Percentiles rank a stretch among this genome's conserved stretches.
These are phyloP conservation scores for Sporothrix curviconia DNA, from an alignment of 2,329 filamentous ascomycete genomes.

Conservation along the genomic window DNA sequence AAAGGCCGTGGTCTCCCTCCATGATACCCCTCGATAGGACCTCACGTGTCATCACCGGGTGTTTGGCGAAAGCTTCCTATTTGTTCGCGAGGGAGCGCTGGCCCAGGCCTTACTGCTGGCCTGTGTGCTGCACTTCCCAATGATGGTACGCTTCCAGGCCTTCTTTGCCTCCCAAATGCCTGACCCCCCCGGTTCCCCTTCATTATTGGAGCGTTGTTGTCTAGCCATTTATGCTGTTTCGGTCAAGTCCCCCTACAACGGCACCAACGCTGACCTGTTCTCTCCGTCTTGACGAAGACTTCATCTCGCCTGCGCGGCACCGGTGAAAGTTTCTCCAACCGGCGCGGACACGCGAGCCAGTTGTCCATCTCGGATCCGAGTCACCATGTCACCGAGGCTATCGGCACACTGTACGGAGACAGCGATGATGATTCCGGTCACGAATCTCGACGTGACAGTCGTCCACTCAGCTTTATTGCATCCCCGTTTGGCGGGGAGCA, in stretches of 20 bases:
- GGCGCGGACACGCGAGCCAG: conserved; percentile 52
- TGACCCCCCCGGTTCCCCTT: no score
- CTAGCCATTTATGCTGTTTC: no score
- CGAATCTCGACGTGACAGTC: conserved; percentile 43
- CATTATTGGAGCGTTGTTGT: no score
- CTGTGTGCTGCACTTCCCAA: conserved; percentile 15
- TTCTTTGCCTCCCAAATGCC: no score
- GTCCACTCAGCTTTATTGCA: conserved; percentile 70
- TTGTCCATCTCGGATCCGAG: conserved; percentile 75
- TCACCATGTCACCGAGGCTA: conserved; percentile 91
- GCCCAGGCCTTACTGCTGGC: conserved; percentile 17
- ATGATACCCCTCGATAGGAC: not conserved
- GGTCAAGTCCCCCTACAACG: no score
- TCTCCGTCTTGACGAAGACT: no score
- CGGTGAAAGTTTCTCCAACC: conserved; percentile 50
- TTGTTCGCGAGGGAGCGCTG: conserved; percentile 13
- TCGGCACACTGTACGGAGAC: conserved; percentile 83
- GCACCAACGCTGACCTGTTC: no score
- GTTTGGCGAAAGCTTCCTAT: not conserved
- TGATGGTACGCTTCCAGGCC: conserved; percentile 19
- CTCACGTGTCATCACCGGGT: not conserved
- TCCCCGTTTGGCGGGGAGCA: conserved; percentile 50
- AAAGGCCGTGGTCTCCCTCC: not conserved
- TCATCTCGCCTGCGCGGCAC: conserved; percentile 52
- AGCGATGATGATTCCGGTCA: conserved; percentile 55